These are phyloP conservation scores for Candida ipomoeae DNA, from an alignment of 805 yeast genomes.

Conservation along the genomic window DNA sequence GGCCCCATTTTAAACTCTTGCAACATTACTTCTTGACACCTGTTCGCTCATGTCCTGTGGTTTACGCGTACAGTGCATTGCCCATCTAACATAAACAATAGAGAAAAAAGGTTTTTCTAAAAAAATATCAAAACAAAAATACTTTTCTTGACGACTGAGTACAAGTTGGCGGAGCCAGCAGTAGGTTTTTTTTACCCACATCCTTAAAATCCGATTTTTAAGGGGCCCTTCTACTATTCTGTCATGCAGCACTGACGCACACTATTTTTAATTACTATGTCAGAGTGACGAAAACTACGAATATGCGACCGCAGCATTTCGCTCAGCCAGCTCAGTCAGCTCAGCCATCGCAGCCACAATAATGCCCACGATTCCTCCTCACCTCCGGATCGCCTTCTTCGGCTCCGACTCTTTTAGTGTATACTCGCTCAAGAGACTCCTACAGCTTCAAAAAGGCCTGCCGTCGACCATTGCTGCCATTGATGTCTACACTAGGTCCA, in stretches of 20 bases:
- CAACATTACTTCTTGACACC: not conserved
- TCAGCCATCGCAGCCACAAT: not conserved
- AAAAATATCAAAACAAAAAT: too few relatives aligned
- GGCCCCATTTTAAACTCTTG: not conserved
- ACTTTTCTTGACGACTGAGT: too few relatives aligned
- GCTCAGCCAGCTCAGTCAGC: not conserved
- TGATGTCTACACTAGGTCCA: slow-evolving; percentile 59
- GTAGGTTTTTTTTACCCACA: not conserved
- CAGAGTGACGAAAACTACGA: not conserved
- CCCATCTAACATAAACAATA: not conserved
- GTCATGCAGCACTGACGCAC: not conserved
- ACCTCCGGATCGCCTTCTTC: slow-evolving; percentile 54
- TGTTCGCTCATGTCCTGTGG: not conserved
- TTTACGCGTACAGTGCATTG: not conserved
- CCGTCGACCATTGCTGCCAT: slow-evolving; percentile 31
- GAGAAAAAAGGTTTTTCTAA: not conserved
- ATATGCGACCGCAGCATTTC: not conserved
- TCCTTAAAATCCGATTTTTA: not conserved
- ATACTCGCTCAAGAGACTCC: slow-evolving; percentile 41
- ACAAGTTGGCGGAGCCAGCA: too few relatives aligned
- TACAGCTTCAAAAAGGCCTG: slow-evolving; percentile 19
- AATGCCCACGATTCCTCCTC: not conserved
- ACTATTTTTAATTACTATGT: not conserved
- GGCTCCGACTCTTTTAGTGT: slow-evolving; percentile 76
- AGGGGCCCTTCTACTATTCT: not conserved